phyloP scores from a whole-genome alignment of 192 early-diverging fungal species.

The Entomortierella beljakovae region DNA sequence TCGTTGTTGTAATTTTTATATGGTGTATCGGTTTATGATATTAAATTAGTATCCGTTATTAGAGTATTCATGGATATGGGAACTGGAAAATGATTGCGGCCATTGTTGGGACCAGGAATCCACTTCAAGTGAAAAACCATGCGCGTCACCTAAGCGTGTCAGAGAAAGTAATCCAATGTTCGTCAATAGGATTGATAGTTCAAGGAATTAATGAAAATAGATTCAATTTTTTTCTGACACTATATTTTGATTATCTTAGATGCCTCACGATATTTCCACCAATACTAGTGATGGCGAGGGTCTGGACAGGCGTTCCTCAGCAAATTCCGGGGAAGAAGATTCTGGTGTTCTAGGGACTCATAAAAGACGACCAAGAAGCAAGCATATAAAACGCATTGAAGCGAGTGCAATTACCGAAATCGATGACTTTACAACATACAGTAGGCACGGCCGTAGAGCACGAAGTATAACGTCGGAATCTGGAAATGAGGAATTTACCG shows the following conservation, averaged over 20 bases:
- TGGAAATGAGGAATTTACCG: constrained; percentile 49
- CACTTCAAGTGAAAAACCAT: constrained; percentile 73
- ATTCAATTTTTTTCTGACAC: background rate
- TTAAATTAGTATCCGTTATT: background rate
- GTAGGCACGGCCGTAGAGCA: constrained; percentile 33
- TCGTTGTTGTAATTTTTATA: background rate
- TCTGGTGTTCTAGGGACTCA: background rate
- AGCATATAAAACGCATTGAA: constrained; percentile 39
- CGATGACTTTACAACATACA: constrained; percentile 21
- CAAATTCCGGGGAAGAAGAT: constrained; percentile 40
- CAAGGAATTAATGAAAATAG: background rate
- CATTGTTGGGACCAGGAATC: constrained; percentile 62
- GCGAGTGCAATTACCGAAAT: constrained; percentile 22
- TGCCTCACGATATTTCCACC: constrained; percentile 40
- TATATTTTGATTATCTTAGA: background rate
- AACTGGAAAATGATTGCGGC: constrained; percentile 68
- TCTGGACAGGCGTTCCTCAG: constrained; percentile 34
- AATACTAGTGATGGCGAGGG: constrained; percentile 54
- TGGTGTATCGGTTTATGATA: background rate
- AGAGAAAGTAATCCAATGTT: constrained; percentile 33
- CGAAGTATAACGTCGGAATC: constrained; percentile 47
- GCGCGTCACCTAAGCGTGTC: constrained; percentile 65
- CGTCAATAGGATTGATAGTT: background rate
- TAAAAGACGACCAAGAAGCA: constrained; percentile 32
- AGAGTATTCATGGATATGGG: constrained; percentile 64